Base-by-base conservation (phyloP, 371 early-diverging fungal genomes). In the Lichtheimia corymbifera region DNA sequence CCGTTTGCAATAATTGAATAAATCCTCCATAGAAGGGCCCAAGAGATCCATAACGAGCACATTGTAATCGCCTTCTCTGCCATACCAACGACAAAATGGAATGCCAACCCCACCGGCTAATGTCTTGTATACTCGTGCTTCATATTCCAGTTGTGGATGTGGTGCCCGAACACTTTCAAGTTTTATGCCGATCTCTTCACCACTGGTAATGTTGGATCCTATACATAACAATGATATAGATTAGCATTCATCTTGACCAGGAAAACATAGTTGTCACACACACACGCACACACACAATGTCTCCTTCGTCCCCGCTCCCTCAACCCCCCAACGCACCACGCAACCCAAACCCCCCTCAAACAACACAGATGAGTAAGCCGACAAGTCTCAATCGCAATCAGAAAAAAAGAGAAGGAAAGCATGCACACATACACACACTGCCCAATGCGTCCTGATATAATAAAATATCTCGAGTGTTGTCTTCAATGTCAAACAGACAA, bases 31-130 rank as follows among this genome's bases (percentile, higher is more conserved):
- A 63, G 93, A 93, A 12, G 97, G 97, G 4, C 99, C 99, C 45
- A 99, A 87, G 24, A 99, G 85, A 77, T 99, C 99, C 76, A 99
- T 92, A 27, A 99, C 94, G 90, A 97, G 87, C 70, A 93, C 91
- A 77, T 94, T 92, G 83, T 91, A 96, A 64, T 97, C 95, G 54
- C 86, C 80, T 77, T 96, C 97, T 59, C 87, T 84, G 57, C 97
- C 96, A 78, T 90, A 97, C 87, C 92, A 91, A 74, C 96, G 87
- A 40, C 96, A 91, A 78, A 94, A 95, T 18, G 97, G 97, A 66
- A 97, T 97, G 45, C 99, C 98, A 44, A 95, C 93, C 57, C 95
- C 96, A 53, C 98, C 97, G 7, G 96, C 96, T 55, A 97, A 79
- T 40, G 90, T 85, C 78, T 92, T 94, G 84, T 97, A 97, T 50